Base-by-base conservation (phyloP, 495 filamentous ascomycete genomes). In the Endocarpon pusillum region DNA sequence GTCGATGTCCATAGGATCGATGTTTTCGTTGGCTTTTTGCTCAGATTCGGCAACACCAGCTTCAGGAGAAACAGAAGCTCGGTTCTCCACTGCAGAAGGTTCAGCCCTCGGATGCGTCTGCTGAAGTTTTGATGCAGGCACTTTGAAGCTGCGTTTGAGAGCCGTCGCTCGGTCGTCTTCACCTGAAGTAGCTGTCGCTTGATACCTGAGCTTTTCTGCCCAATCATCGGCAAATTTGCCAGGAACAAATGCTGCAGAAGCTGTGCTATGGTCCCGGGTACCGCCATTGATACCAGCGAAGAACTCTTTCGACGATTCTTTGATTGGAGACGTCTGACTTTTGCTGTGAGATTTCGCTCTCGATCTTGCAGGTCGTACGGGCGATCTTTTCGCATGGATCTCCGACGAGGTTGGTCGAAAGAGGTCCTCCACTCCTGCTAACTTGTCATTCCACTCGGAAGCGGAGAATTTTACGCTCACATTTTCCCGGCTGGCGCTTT, bases 401-500 rank as follows among this genome's bases (percentile, higher is more conserved):
- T 21, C 16, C 19, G 6, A 32, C 7, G n/a, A 25, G 7, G 33
- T 44, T 15, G 59, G 52, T 16, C 55, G 58, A 42, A 77, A 68
- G 44, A 66, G 68, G 21, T 69, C 66, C 16, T 58, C 46, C 28
- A 45, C 49, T 9, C 58, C 53, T 26, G 54, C 44, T 42, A 78
- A 67, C 37, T 61, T 69, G 16, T 61, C 66, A 24, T 59, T 51
- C 71, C 71, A 78, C 21, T 71, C 65, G 17, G 60, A 55, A 0
- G 73, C 64, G 8, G 67, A 69, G 46, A 80, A 81, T 31, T 66
- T 73, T 20, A 76, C 83, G 44, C 81, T 81, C 52, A 94, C 76
- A 40, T 75, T 73, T n/a, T n/a, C n/a, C n/a, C n/a, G n/a, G n/a
- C n/a, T n/a, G n/a, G n/a, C n/a, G n/a, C n/a, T n/a, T n/a, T n/a